Evolutionary conservation across 345 rosid genomes (phyloP).

Genomic region (Carallia brachiata): DNA sequence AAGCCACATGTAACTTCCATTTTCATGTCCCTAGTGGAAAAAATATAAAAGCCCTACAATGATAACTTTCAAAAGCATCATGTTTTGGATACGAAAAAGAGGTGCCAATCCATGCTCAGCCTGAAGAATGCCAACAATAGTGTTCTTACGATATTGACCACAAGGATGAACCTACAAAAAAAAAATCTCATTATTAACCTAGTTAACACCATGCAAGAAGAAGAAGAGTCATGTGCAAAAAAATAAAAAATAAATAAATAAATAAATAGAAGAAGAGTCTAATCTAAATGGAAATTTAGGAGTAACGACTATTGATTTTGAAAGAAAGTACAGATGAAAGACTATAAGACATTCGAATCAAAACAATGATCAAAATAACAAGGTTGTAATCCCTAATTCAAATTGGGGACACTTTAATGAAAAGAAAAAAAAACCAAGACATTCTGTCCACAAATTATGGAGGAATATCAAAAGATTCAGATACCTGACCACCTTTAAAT

Average conservation of each 20-base stretch:
- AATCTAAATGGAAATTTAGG: conserved; percentile 6
- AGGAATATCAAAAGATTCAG: too few species aligned
- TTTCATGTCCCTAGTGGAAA: not conserved
- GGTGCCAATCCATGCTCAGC: conserved; percentile 80
- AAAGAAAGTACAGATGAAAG: not conserved
- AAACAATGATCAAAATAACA: not conserved
- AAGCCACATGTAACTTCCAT: not conserved
- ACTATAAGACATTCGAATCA: not conserved
- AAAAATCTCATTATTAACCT: not conserved
- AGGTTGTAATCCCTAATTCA: not conserved
- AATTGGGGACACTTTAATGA: too few species aligned
- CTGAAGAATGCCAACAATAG: conserved; percentile 89
- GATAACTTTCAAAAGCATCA: conserved; percentile 5
- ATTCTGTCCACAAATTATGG: too few species aligned
- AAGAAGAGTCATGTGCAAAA: too few species aligned
- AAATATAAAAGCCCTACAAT: too few species aligned
- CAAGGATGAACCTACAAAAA: conserved; percentile 79
- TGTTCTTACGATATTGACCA: conserved; percentile 96
- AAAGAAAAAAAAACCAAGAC: too few species aligned
- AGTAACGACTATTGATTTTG: not conserved
- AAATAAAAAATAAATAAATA: not conserved
- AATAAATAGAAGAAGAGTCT: not conserved
- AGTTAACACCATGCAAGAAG: too few species aligned
- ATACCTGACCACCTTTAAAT: too few species aligned
- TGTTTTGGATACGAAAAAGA: conserved; percentile 75